Base-by-base conservation (phyloP, 352 stramenopile species). In the Thalassiosira hispida region DNA sequence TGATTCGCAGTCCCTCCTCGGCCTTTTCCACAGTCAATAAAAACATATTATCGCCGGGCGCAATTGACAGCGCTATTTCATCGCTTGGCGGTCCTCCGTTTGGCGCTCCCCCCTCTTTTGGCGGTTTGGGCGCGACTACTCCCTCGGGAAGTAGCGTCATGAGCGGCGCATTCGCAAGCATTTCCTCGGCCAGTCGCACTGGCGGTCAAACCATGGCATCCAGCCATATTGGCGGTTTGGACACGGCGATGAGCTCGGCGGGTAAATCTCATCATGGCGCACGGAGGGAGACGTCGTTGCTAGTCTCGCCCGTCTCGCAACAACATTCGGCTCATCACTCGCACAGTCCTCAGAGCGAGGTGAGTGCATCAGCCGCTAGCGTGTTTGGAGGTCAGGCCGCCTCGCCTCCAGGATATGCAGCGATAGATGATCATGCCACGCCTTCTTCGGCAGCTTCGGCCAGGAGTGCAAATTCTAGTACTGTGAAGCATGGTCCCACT, bases 11-110 rank as follows among this genome's bases (percentile, higher is more conserved):
- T 69, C 73, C 64, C 16, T 62, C 69, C 0, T 71, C 29, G 49
- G 73, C 73, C n/a, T 81, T 81, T 67, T 73, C 62, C 3, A 63
- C 66, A 9, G 66, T 76, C 33, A 33, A 11, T 38, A 61, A 47
- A 38, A 38, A 38, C 31, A 38, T n/a, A 8, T 16, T 22, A 38
- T 33, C 2, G 5, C 2, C 29, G 55, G 33, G 16, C 11, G 9
- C 9, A 33, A 42, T 3, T 33, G n/a, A 12, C 4, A 52, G 14
- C 16, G 14, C 16, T 16, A 16, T 14, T 8, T 14, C 33, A n/a
- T 20, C 47, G 16, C 9, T 27, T 16, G 35, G 59, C n/a, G 33
- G 57, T 49, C n/a, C 31, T 51, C 35, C 57, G 1, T 35, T 40
- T 29, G 16, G 23, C 35, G 57, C 27, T 22, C 35, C 31, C 8